phyloP scores from a whole-genome alignment of 371 early-diverging fungal genomes.

The Nematocida parisii region DNA sequence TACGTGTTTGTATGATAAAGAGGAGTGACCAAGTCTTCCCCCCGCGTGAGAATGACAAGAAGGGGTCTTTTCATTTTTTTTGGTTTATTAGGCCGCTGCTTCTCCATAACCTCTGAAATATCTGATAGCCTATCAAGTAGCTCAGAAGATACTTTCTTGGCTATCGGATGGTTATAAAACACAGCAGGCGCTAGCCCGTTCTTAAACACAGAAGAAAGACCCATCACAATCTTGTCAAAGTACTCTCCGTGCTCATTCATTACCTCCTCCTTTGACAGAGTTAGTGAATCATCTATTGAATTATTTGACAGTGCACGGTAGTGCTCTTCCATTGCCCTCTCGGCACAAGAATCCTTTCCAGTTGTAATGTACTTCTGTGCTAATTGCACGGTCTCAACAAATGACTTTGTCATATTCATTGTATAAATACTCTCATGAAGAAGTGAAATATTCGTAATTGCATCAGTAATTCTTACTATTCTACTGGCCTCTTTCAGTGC shows the following conservation, averaged over 20 bases:
- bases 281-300: background rate
- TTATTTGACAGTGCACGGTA: background rate
- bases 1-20: slow-evolving; percentile 94
- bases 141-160: slow-evolving; percentile 5
- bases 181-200: background rate
- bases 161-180: background rate
- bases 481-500: slow-evolving; percentile 50
- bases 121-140: slow-evolving; percentile 8
- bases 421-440: slow-evolving; percentile 87
- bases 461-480: slow-evolving; percentile 78
- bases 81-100: background rate
- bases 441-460: slow-evolving; percentile 84
- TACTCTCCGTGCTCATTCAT: background rate
- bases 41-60: slow-evolving; percentile 84
- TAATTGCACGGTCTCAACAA: slow-evolving; percentile 62
- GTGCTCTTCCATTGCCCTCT: background rate
- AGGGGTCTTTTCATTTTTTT: slow-evolving; percentile 71
- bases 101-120: slow-evolving; percentile 1
- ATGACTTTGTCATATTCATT: slow-evolving; percentile 78
- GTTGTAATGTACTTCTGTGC: background rate
- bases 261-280: slow-evolving; percentile 14
- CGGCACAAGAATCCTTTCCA: background rate
- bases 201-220: slow-evolving; percentile 4
- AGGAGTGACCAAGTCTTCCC: slow-evolving; percentile 86
- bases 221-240: background rate